These are phyloP conservation scores for Medakamo hakoo DNA, from an alignment of 139 green algal species.

Conservation along the genomic window DNA sequence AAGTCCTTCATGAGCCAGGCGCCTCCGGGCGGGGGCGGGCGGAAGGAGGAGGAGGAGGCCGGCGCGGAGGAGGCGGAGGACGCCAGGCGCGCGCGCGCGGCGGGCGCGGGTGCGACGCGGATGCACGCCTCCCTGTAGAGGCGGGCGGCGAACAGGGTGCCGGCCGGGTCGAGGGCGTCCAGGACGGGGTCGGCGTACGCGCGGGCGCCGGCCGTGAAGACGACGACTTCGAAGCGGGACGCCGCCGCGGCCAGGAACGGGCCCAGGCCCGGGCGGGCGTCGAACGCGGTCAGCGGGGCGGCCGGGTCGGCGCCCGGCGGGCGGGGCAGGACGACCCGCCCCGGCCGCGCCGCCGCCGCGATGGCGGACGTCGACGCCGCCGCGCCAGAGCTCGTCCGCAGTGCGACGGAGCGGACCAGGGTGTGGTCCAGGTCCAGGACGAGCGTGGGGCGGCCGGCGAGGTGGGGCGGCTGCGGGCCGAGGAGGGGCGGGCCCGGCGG, in stretches of 20 bases:
- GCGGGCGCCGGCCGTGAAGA: constrained; percentile 40
- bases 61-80: constrained; percentile 1
- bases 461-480: too few species aligned
- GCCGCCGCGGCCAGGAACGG: constrained; percentile 26
- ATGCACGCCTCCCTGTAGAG: constrained; percentile 11
- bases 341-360: not conserved
- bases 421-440: constrained; percentile 52
- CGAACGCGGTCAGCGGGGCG: constrained; percentile 25
- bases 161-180: constrained; percentile 18
- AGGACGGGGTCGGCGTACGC: constrained; percentile 29
- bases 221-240: constrained; percentile 19
- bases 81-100: not conserved
- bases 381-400: too few species aligned
- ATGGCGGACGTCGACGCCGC: not conserved
- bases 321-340: too few species aligned
- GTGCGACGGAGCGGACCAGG: constrained; percentile 20
- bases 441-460: constrained; percentile 24
- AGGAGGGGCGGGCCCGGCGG: too few species aligned
- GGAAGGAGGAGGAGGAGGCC: not conserved
- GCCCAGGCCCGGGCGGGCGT: constrained; percentile 24
- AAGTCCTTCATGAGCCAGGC: constrained; percentile 58
- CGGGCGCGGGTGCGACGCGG: not conserved
- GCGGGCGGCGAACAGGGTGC: constrained; percentile 9
- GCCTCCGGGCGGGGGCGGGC: too few species aligned
- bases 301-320: too few species aligned